Evolutionary conservation across 2,329 filamentous ascomycete species (phyloP), one percentile per base, ranked within the genome.

Genomic region (Madurella mycetomatis): DNA sequence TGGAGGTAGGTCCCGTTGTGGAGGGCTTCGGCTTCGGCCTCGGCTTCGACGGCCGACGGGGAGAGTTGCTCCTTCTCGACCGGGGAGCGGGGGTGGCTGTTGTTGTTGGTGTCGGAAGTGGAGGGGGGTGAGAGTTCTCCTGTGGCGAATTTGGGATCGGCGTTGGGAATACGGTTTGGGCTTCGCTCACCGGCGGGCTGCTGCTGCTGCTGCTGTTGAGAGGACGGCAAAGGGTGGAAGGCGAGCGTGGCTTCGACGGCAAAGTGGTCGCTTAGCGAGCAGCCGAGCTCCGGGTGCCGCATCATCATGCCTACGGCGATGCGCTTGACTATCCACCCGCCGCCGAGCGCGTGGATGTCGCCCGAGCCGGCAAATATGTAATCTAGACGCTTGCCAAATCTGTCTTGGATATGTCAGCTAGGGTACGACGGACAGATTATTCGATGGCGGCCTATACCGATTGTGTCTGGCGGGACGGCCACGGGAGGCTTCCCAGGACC

Each of bases 191-290:
- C 42, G 17, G 59, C 9, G 11, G 56, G n/a, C 46, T 54, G 18
- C 9, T 44, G 30, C 44, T 25, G 15, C 9, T 55, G n/a, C 46
- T 54, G 18, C 9, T 44, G 30, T 41, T 25, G 15, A 54, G 31
- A 9, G 9, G n/a, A 15, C 9, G 11, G 51, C 18, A 70, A 64
- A 1, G 67, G 67, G 60, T 78, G 73, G 12, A 80, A 77, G 4
- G 74, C 71, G 9, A 97, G 77, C 0, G 89, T 91, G 5, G 89
- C 85, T 68, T 92, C 87, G 50, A 97, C 87, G 18, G 90, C 91
- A 69, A 96, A 97, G 69, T 97, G 94, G 67, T 99, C 92, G 63
- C 91, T 96, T 25, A 97, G 78, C 1, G 90, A 95, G 72, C 91
- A 96, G 58, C 84, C 80, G 1, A 96, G 77, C 1, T 81, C 82